Evolutionary conservation across 1,284 basidiomycete species (phyloP), one percentile per base, ranked within the genome.

Genomic region (Ganoderma multipileum): DNA sequence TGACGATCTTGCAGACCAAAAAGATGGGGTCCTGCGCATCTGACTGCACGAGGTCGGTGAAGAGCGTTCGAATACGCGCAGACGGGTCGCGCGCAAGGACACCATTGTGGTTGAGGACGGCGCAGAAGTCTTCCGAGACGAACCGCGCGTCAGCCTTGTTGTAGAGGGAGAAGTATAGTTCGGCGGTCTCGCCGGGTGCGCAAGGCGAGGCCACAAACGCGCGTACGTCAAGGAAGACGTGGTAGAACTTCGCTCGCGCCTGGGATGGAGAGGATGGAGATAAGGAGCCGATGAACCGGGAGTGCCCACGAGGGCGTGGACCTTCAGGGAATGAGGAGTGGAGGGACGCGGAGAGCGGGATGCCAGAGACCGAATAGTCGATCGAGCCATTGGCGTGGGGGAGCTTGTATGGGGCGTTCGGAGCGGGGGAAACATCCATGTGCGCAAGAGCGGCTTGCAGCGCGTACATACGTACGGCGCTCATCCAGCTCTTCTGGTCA

Each of bases 131-230:
- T 80, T 99, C 97, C 0, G 96, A 97, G 58, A 99, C 88, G 79
- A 98, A 98, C 52, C 94, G 91, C 8, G 86, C 86, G 64, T 95
- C 93, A 61, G 89, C 86, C 75, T 94, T 93, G 80, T 93, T 94
- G 86, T 95, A 99, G 6, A 99, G 86, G 2, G 95, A 96, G 81
- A 99, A 98, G 80, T 93, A 96, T 5, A 99, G 89, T 78, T 99
- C 97, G 5, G 91, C 93, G 0, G 93, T 93, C 80, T 99, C 97
- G 18, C 96, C 96, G 0, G 95, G 92, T 0, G 90, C 86, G 80
- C 96, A 98, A 1, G 92, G 92, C 8, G 92, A 93, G 7, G 96
- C 97, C 33, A 97, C 92, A 76, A 99, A 97, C 0, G 96, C 95
- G 44, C 94, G 91, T 16, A 98, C 81, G 74, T 99, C 96, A 69